phyloP scores from a whole-genome alignment of 78 protist genomes.

The Isochrysis galbana region DNA sequence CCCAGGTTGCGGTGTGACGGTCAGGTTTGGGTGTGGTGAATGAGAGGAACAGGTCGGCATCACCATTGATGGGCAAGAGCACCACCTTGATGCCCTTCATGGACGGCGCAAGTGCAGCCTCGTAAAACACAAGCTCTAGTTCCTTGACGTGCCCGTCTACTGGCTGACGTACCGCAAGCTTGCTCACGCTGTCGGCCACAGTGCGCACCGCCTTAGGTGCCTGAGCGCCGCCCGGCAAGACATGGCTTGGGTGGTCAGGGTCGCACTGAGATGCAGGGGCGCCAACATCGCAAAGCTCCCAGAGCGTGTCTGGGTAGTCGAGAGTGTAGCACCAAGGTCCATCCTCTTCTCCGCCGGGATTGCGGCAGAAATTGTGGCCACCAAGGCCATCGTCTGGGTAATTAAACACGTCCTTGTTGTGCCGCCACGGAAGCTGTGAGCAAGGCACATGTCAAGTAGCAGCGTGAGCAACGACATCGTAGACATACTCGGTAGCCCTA shows the following conservation, averaged over 20 bases:
- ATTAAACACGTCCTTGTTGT: no score
- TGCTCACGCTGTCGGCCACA: no score
- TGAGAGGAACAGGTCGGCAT: neutral
- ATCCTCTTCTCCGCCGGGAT: no score
- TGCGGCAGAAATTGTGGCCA: no score
- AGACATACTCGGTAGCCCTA: no score
- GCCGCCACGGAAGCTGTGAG: no score
- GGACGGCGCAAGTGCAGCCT: neutral
- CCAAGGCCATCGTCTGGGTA: no score
- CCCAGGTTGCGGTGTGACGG: neutral
- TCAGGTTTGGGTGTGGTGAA: neutral
- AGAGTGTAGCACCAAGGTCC: slow-evolving; percentile 20
- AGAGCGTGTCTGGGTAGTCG: neutral
- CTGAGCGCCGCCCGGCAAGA: neutral
- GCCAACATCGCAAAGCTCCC: neutral
- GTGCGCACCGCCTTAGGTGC: no score
- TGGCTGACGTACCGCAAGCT: neutral
- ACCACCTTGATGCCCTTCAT: neutral
- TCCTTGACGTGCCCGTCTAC: neutral
- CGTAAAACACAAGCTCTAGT: neutral
- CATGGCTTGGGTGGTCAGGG: neutral
- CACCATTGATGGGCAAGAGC: neutral
- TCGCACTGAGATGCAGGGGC: neutral
- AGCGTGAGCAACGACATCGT: no score
- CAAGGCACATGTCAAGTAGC: no score